Base-by-base conservation (phyloP, 441 rosid genomes). In the Lepidium campestre region DNA sequence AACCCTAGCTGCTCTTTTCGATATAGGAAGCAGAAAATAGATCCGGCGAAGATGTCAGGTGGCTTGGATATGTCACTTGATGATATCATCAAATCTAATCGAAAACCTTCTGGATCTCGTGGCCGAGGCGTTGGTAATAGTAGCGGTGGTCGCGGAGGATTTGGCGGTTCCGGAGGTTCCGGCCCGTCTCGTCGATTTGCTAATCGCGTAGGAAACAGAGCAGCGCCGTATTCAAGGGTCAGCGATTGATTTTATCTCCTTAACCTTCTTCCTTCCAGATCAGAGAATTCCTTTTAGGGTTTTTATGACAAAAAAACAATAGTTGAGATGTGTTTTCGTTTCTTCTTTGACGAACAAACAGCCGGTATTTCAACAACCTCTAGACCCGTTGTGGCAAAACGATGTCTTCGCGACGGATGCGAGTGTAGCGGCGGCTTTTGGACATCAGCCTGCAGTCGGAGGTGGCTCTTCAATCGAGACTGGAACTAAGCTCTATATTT, bases 21-120 rank as follows among this genome's bases (percentile, higher is more conserved):
- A 48, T 40, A 27, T 74, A 48, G 20, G 40, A 62, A 31, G 0
- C 46, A 39, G 46, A 42, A 17, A 65, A 53, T 25, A 40, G 46
- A 32, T 56, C 78, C 70, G 66, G 69, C 65, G 40, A 75, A 70
- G 62, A 82, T 82, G 86, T 37, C 80, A 23, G 80, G 74, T 76
- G 72, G 76, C 20, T 73, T 80, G 25, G 83, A 80, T 66, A 76
- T 76, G 81, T 78, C 83, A 57, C 86, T 83, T 8, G 85, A 83
- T 5, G 85, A 83, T 13, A 67, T 80, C 64, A 80, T 78, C 80
- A 78, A 77, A 70, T 62, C 81, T 48, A 80, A 72, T 71, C 76
- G 79, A 53, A 82, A 75, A 45, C 67, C 76, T 15, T 14, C 61
- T 10, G 80, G 79, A 59, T 50, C 79, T 68, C 78, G 71, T 19